Conservation (phyloP, 371 early-diverging fungal genomes). For the Chytridium lagenaria region DNA sequence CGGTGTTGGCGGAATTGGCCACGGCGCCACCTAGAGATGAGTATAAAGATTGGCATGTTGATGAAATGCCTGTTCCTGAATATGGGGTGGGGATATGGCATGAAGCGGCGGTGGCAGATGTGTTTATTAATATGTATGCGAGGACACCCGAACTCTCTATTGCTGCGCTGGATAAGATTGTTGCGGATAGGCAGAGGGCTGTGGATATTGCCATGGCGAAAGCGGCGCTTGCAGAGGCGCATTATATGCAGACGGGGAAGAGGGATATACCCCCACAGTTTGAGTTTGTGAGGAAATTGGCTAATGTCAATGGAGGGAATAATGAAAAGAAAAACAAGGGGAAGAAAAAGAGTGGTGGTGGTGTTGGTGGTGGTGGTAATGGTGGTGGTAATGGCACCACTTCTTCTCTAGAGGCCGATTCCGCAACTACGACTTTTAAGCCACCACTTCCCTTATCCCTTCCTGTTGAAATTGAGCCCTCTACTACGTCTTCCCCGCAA, state of each 20-base stretch:
- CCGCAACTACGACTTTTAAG: too few relatives aligned
- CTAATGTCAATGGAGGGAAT: too few relatives aligned
- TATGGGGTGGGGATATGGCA: neutral
- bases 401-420: too few relatives aligned
- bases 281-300: too few relatives aligned
- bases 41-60: too few relatives aligned
- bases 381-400: too few relatives aligned
- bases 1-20: slow-evolving; percentile 19
- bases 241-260: neutral
- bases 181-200: slow-evolving; percentile 12
- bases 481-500: too few relatives aligned
- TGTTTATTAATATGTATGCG: slow-evolving; percentile 38
- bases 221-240: slow-evolving; percentile 4
- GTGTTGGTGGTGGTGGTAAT: too few relatives aligned
- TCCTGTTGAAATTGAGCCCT: neutral
- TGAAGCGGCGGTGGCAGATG: slow-evolving; percentile 40
- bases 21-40: neutral
- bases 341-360: too few relatives aligned
- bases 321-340: too few relatives aligned
- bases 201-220: neutral
- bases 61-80: neutral
- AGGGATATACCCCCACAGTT: neutral
- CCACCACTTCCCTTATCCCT: too few relatives aligned
- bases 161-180: slow-evolving; percentile 22
- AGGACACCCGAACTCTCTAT: slow-evolving; percentile 39